Base-by-base conservation (phyloP, 495 filamentous ascomycete genomes). In the Aspergillus cavernicola region DNA sequence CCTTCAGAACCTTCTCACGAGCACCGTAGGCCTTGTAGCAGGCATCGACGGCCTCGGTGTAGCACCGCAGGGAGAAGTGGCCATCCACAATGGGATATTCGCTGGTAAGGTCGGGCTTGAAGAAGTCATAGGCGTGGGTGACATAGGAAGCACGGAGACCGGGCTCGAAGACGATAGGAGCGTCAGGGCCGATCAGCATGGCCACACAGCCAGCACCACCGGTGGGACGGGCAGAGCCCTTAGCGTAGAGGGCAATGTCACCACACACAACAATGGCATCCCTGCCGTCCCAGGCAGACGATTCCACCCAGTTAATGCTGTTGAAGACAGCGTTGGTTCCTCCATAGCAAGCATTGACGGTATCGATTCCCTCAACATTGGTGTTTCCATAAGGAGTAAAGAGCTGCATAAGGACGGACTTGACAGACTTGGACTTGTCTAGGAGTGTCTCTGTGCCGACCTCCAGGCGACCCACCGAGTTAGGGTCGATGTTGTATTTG, bases 401-500 rank as follows among this genome's bases (percentile, higher is more conserved):
- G 23, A 98, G 80, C 76, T 97, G 93, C 93, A 98, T 98, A 57
- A 97, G 74, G 44, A 98, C 92, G n/a, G 92, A 89, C 83, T 98
- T 98, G 79, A 98, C 93, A 23, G 95, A 97, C 81, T 98, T 98
- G 61, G 93, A 97, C 82, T 98, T 98, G 81, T 98, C 93, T 66
- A 98, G 80, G 35, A 98, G 81, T 45, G 93, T 98, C 84, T 98
- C 93, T 46, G 93, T 98, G 65, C 93, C 93, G 60, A 98, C 93
- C 75, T 98, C 93, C 60, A 98, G 81, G 57, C 93, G 87, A 50
- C 93, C 93, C 64, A 98, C 88, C 52, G 86, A 84, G 70, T 85
- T 86, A 59, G 86, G 80, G 74, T 98, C 92, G 73, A 98, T 86
- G 63, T 85, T 85, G 84, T 96, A 96, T 68, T 97, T 97, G 71